Conservation (phyloP, 768 basidiomycete species). For the Hysterangium stoloniferum region DNA sequence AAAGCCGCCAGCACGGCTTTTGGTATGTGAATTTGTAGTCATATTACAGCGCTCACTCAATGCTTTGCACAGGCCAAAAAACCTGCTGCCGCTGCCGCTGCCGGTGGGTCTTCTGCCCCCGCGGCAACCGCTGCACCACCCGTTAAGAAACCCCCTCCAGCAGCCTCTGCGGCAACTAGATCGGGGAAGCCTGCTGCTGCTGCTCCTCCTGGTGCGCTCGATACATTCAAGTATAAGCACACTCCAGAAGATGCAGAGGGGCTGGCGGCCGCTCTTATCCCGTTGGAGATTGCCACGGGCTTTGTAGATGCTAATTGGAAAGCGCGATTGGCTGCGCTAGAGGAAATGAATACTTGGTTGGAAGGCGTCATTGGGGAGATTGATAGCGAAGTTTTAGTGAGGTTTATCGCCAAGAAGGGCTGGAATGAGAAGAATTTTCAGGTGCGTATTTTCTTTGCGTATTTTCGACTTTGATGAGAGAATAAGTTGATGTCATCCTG, state of each 20-base stretch:
- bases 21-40: conserved; percentile 25
- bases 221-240: conserved; percentile 87
- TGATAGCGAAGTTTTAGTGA: conserved; percentile 84
- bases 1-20: conserved; percentile 44
- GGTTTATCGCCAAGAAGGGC: conserved; percentile 85
- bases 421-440: conserved; percentile 99
- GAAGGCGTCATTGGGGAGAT: conserved; percentile 54
- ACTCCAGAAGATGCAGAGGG: conserved; percentile 88
- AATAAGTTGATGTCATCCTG: background rate
- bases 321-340: conserved; percentile 74
- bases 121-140: conserved; percentile 22
- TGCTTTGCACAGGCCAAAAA: conserved; percentile 42
- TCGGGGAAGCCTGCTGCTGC: conserved; percentile 42
- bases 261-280: conserved; percentile 65
- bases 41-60: background rate
- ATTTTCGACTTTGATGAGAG: background rate
- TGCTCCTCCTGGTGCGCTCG: conserved; percentile 48
- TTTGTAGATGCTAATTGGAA: conserved; percentile 94
- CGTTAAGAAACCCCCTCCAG: conserved; percentile 36
- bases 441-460: conserved; percentile 33
- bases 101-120: conserved; percentile 18
- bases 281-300: conserved; percentile 58
- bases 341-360: conserved; percentile 80
- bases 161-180: conserved; percentile 31
- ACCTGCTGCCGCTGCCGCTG: conserved; percentile 29